Evolutionary conservation across 371 early-diverging fungal genomes (phyloP).

Genomic region (Mucor indicus): DNA sequence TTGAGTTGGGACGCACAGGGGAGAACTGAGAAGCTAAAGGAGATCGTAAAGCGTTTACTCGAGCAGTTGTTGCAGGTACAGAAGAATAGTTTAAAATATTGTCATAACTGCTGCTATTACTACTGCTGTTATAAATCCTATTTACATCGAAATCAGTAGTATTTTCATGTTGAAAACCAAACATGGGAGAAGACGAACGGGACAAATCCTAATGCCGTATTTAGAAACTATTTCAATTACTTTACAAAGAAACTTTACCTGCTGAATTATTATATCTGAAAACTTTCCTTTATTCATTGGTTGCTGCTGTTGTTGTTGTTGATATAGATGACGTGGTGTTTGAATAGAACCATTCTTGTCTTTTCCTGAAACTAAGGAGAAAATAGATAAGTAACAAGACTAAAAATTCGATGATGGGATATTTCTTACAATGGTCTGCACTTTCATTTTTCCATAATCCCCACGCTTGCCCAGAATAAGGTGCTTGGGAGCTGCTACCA

Average conservation of each 20-base stretch:
- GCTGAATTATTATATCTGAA: slow-evolving; percentile 10
- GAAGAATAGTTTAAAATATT: slow-evolving; percentile 14
- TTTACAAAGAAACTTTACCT: background rate
- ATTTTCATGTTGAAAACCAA: slow-evolving; percentile 8
- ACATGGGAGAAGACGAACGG: slow-evolving; percentile 16
- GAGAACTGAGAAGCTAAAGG: slow-evolving; percentile 18
- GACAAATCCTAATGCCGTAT: slow-evolving; percentile 5
- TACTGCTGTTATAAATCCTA: slow-evolving; percentile 14
- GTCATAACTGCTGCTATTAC: slow-evolving; percentile 21
- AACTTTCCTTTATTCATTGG: slow-evolving; percentile 14
- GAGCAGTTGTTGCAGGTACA: slow-evolving; percentile 26
- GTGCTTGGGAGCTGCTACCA: background rate
- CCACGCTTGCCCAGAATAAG: slow-evolving; percentile 10
- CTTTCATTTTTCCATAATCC: slow-evolving; percentile 12
- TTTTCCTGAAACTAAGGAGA: background rate
- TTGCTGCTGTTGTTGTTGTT: slow-evolving; percentile 8
- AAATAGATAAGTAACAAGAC: background rate
- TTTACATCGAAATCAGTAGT: slow-evolving; percentile 3
- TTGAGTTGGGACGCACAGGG: slow-evolving; percentile 11
- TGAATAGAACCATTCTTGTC: slow-evolving; percentile 2
- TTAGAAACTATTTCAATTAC: background rate
- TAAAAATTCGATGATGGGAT: no score
- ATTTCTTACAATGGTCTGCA: slow-evolving; percentile 1
- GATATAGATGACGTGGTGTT: background rate
- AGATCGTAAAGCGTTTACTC: slow-evolving; percentile 4